Conservation (phyloP, 2,329 filamentous ascomycete genomes). For the Aspergillus aculeatinus region DNA sequence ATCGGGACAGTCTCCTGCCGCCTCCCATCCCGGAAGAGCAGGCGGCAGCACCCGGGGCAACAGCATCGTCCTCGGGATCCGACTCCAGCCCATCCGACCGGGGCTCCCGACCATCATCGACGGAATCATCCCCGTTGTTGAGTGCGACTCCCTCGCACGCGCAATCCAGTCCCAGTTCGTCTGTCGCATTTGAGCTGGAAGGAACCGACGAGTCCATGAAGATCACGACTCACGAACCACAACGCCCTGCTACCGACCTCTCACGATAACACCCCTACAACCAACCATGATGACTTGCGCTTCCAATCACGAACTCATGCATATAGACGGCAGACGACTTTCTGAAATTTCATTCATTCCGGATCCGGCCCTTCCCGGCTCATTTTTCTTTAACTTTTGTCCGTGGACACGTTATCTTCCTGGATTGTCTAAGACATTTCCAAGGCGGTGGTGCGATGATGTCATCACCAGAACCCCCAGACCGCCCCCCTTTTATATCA, state of each 20-base stretch:
- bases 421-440: not conserved
- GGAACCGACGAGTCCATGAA: conserved; percentile 6
- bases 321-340: conserved; percentile 14
- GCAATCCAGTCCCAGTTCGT: conserved; percentile 12
- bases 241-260: conserved; percentile 7
- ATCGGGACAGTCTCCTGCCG: not conserved
- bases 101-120: conserved; percentile 8
- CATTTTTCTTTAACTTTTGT: not conserved
- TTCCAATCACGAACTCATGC: conserved; percentile 17
- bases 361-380: not conserved
- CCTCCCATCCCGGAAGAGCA: conserved; percentile 3
- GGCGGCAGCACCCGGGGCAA: not conserved
- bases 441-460: not conserved
- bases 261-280: conserved; percentile 4
- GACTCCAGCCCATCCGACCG: conserved; percentile 3
- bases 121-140: conserved; percentile 1
- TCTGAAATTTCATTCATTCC: not conserved
- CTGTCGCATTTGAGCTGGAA: conserved; percentile 3
- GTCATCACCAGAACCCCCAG: not conserved
- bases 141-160: conserved; percentile 8
- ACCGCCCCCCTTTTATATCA: not conserved
- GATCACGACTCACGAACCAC: conserved; percentile 11
- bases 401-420: not conserved
- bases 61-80: conserved; percentile 4
- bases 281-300: conserved; percentile 8